Evolutionary conservation across 2,329 filamentous ascomycete genomes (phyloP).

Genomic region (Botrytis byssoidea): DNA sequence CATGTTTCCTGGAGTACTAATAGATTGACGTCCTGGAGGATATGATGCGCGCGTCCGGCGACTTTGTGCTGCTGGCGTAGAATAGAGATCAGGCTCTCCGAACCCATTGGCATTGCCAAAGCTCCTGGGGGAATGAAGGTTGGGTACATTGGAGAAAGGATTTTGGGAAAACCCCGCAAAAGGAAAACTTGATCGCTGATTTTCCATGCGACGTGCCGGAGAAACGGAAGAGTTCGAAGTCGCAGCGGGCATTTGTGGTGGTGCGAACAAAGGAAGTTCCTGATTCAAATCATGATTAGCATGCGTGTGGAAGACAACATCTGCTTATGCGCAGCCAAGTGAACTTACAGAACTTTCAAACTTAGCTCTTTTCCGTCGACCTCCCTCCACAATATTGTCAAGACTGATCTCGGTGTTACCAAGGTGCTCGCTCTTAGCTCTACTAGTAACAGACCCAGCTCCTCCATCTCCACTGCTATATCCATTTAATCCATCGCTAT

Average conservation of each 20-base stretch:
- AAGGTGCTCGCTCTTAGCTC: slow-evolving; percentile 77
- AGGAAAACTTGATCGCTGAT: slow-evolving; percentile 69
- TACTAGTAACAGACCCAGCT: slow-evolving; percentile 72
- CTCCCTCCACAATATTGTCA: slow-evolving; percentile 97
- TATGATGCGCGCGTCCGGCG: slow-evolving; percentile 65
- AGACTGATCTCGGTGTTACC: slow-evolving; percentile 96
- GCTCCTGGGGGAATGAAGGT: slow-evolving; percentile 81
- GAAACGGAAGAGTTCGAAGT: slow-evolving; percentile 98
- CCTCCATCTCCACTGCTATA: slow-evolving; percentile 88
- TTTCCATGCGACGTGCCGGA: slow-evolving; percentile 76
- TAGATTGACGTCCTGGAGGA: slow-evolving; percentile 43
- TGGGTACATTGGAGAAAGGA: slow-evolving; percentile 73
- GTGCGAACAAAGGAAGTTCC: slow-evolving; percentile 94
- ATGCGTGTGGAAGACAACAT: not conserved
- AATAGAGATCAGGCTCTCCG: slow-evolving; percentile 57
- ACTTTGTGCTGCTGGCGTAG: slow-evolving; percentile 62
- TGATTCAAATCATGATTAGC: slow-evolving; percentile 44
- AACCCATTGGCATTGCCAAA: slow-evolving; percentile 58
- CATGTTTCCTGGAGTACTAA: slow-evolving; percentile 45
- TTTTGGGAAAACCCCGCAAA: slow-evolving; percentile 75
- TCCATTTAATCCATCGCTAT: slow-evolving; percentile 64
- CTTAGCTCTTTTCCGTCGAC: slow-evolving; percentile 90
- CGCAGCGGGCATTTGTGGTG: slow-evolving; percentile 87
- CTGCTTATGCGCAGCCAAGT: slow-evolving; percentile 2
- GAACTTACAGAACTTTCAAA: slow-evolving; percentile 91